These are phyloP conservation scores for Ustilaginoidea virens DNA, from an alignment of 2,329 filamentous ascomycete species.

Conservation along the genomic window DNA sequence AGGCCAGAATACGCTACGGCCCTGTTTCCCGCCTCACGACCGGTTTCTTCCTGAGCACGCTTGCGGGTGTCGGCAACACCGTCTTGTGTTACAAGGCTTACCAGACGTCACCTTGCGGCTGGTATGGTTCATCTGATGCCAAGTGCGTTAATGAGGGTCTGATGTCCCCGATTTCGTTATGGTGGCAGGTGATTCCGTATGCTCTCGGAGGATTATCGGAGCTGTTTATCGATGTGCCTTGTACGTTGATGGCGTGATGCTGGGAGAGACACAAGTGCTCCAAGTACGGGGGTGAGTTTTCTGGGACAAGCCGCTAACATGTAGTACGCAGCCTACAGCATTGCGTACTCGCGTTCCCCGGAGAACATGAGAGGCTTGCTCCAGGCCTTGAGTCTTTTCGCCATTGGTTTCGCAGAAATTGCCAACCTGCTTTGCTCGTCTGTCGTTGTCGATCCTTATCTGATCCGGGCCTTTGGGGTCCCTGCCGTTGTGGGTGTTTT, in stretches of 20 bases:
- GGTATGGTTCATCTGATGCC: slow-evolving; percentile 11
- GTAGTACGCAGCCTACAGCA: slow-evolving; percentile 25
- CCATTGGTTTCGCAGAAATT: slow-evolving; percentile 27
- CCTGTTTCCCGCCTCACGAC: slow-evolving; percentile 41
- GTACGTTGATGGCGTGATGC: slow-evolving; percentile 1
- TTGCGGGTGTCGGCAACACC: slow-evolving; percentile 38
- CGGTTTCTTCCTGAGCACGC: slow-evolving; percentile 34
- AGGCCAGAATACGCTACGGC: slow-evolving; percentile 35
- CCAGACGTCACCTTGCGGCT: slow-evolving; percentile 31
- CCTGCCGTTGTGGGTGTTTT: slow-evolving; percentile 29
- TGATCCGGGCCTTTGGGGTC: slow-evolving; percentile 34
- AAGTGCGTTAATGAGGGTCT: slow-evolving; percentile 9
- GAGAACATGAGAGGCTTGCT: slow-evolving; percentile 36
- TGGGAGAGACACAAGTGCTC: background rate
- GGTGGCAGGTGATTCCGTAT: slow-evolving; percentile 11
- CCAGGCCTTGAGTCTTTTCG: slow-evolving; percentile 33
- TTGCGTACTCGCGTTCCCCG: slow-evolving; percentile 34
- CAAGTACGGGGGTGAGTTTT: background rate
- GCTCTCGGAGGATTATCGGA: slow-evolving; percentile 15
- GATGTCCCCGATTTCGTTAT: slow-evolving; percentile 11
- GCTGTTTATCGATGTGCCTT: slow-evolving; percentile 13
- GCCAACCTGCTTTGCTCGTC: slow-evolving; percentile 29
- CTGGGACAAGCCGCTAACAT: background rate
- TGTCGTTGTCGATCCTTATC: slow-evolving; percentile 30
- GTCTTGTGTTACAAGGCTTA: slow-evolving; percentile 46